Percentiles rank a stretch among this genome's conserved stretches.
phyloP scores from a whole-genome alignment of 768 basidiomycete species.

The Stropharia rugosoannulata region DNA sequence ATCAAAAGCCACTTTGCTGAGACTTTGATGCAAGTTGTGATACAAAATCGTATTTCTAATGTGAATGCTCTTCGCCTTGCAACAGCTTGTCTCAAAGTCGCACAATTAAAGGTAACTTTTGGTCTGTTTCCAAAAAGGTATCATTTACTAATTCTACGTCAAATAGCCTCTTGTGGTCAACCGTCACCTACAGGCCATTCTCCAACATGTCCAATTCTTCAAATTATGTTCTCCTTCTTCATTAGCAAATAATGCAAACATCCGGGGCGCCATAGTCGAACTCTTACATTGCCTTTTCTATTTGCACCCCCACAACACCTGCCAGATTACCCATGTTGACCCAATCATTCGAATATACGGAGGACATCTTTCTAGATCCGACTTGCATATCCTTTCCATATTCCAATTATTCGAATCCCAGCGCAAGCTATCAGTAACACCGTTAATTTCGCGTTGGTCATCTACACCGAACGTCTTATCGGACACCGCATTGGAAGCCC shows the following conservation, averaged over 20 bases:
- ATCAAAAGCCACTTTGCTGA: constrained; percentile 67
- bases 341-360: constrained; percentile 74
- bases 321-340: constrained; percentile 80
- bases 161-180: constrained; percentile 70
- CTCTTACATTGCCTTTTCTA: constrained; percentile 68
- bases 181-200: constrained; percentile 69
- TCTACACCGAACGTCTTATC: constrained; percentile 41
- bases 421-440: constrained; percentile 60
- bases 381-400: constrained; percentile 68
- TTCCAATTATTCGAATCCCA: constrained; percentile 79
- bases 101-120: constrained; percentile 61
- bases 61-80: constrained; percentile 42
- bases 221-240: constrained; percentile 34
- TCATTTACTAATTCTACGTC: neutral
- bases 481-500: constrained; percentile 54
- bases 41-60: constrained; percentile 59
- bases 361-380: constrained; percentile 66
- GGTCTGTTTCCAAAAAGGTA: neutral
- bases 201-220: constrained; percentile 69
- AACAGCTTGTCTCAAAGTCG: constrained; percentile 33
- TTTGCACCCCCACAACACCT: constrained; percentile 78
- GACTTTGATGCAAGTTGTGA: constrained; percentile 60
- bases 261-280: constrained; percentile 48
- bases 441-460: constrained; percentile 70
- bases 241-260: constrained; percentile 17